Base-by-base conservation (phyloP, 179 eudicot genomes). In the Monotropa hypopitys region DNA sequence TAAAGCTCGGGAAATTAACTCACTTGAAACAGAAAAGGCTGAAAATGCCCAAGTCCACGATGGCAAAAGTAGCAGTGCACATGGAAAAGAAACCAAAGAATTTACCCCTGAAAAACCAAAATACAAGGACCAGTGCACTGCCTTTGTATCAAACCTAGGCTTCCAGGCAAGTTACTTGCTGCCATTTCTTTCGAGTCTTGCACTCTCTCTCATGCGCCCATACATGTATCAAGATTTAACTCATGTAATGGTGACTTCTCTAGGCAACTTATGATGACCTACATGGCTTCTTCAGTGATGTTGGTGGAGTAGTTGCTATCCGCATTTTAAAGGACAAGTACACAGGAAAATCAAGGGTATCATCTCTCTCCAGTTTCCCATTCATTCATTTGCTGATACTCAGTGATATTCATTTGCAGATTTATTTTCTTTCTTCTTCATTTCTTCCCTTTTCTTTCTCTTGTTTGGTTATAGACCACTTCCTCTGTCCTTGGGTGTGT, bases 81-180 rank as follows among this genome's bases (percentile, higher is more conserved):
- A 71, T 63, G 88, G 79, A 49, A 79, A 80, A 46, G 84, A 77
- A 69, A 81, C 51, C 38, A 83, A 84, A 78, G 83, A 86, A 35
- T 49, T 65, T 28, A 77, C 77, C 12, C 66, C 75, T 68, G 88
- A 72, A 73, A 92, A 87, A 75, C 77, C 81, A 21, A 82, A 78
- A 35, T 91, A 83, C 80, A 83, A 85, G 75, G 99, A 95, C 81
- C 90, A 93, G 72, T 93, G 98, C 89, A 95, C 99, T 72, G 98
- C 86, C 75, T 95, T 90, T 80, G 50, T 95, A 46, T 93, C 97
- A 56, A 95, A 95, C 80, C 90, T 95, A 73, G 83, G 69, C 84
- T 70, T 84, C 5, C 76, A 87, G 87, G 99, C 83, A 75, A 82
- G 90, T 81, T 59, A 4, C 70, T 69, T 43, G 12, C 59, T 47